Conservation (phyloP, 371 early-diverging fungal genomes). For the Thermomucor indicae-seudaticae region DNA sequence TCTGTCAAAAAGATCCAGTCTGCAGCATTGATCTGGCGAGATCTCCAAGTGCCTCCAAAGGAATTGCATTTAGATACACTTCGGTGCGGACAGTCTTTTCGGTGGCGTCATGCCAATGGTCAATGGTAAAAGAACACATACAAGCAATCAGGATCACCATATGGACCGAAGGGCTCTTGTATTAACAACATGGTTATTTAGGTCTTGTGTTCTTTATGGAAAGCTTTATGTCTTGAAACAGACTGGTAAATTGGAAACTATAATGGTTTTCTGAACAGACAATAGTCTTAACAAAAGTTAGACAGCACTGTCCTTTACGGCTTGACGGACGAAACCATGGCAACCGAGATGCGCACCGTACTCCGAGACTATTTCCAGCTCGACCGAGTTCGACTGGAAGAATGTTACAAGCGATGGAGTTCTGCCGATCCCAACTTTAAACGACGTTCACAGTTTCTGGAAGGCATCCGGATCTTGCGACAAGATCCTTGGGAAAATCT, state of each 20-base stretch:
- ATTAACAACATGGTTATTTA: conserved; percentile 13
- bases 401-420: conserved; percentile 70
- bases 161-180: conserved; percentile 12
- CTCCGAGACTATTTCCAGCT: conserved; percentile 79
- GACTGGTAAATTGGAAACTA: conserved; percentile 13
- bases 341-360: conserved; percentile 5
- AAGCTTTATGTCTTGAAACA: conserved; percentile 22
- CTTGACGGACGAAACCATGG: conserved; percentile 7
- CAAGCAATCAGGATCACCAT: conserved; percentile 15
- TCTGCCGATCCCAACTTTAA: conserved; percentile 63
- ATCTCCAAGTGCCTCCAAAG: conserved; percentile 52
- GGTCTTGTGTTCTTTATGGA: conserved; percentile 38
- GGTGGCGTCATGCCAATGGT: conserved; percentile 63
- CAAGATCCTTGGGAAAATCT: conserved; percentile 90
- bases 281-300: background rate
- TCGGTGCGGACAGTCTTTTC: conserved; percentile 86
- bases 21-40: conserved; percentile 45
- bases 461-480: conserved; percentile 77
- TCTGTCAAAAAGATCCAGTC: conserved; percentile 1
- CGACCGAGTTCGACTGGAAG: conserved; percentile 49
- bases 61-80: conserved; percentile 81
- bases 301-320: conserved; percentile 28
- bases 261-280: background rate
- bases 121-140: conserved; percentile 18
- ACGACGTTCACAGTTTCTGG: conserved; percentile 45